A percentile compares a stretch with the other conserved stretches of the same genome.
These are phyloP conservation scores for Chenopodium formosanum DNA, from an alignment of 148 eudicot genomes.

Conservation along the genomic window DNA sequence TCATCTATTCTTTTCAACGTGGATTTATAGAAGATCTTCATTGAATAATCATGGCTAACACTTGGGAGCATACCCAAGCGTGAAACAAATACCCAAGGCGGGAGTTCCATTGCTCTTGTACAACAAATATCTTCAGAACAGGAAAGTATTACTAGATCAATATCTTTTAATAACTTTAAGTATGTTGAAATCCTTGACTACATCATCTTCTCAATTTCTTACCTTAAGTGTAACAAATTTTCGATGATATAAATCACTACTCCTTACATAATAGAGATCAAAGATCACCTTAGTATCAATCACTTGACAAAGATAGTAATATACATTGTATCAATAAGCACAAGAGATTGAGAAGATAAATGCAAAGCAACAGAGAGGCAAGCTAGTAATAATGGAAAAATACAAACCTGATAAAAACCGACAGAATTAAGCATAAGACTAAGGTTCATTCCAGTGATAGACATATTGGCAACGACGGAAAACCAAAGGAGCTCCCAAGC, in stretches of 20 bases:
- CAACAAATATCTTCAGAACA: background rate
- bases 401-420: conserved; percentile 79
- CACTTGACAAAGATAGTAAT: background rate
- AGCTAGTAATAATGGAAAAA: background rate
- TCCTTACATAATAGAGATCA: too few relatives aligned
- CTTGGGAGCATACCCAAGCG: too few relatives aligned
- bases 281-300: background rate
- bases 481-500: conserved; percentile 84
- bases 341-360: background rate
- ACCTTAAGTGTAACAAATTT: background rate
- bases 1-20: background rate
- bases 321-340: too few relatives aligned
- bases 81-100: background rate
- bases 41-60: too few relatives aligned
- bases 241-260: background rate
- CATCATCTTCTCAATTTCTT: background rate
- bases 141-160: background rate
- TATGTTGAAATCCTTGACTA: background rate
- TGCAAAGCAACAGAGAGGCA: background rate
- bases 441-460: conserved; percentile 86
- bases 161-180: too few relatives aligned
- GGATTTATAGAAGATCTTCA: too few relatives aligned
- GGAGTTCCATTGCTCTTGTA: background rate
- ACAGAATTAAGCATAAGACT: conserved; percentile 93
- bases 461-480: conserved; percentile 76